phyloP scores from a whole-genome alignment of 192 early-diverging fungal genomes.

The Kickxella alabastrina region DNA sequence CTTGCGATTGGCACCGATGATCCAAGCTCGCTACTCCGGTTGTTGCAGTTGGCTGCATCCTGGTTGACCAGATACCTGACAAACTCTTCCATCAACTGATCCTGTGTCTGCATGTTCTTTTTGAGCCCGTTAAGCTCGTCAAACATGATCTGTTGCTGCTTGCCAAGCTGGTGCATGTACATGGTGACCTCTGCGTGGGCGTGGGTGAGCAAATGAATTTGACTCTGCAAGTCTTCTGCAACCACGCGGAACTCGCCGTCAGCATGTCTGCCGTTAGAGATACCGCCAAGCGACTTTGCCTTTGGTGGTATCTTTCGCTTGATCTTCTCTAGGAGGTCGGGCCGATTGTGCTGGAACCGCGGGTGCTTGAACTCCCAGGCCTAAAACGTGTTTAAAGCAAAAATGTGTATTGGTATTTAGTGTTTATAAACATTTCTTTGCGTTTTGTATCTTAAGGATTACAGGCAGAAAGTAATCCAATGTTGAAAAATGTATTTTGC shows the following conservation, averaged over 20 bases:
- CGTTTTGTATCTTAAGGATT: conserved; percentile 1
- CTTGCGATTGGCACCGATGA: conserved; percentile 25
- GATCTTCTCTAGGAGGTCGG: conserved; percentile 64
- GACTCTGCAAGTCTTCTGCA: conserved; percentile 46
- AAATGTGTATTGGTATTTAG: neutral
- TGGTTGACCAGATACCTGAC: conserved; percentile 51
- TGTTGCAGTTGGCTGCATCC: conserved; percentile 26
- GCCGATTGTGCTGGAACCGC: conserved; percentile 69
- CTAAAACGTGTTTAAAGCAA: conserved; percentile 38
- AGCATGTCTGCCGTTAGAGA: conserved; percentile 29
- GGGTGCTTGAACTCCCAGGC: conserved; percentile 90
- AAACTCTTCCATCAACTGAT: conserved; percentile 54
- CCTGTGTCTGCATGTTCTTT: conserved; percentile 53
- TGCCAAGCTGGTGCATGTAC: conserved; percentile 53
- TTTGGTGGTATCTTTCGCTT: conserved; percentile 63
- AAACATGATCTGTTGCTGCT: conserved; percentile 50
- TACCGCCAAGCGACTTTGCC: conserved; percentile 42
- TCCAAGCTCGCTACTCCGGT: conserved; percentile 18
- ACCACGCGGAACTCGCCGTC: conserved; percentile 43
- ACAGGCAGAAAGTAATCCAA: neutral
- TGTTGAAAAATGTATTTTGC: neutral
- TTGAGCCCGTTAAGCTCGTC: conserved; percentile 51
- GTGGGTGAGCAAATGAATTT: conserved; percentile 49
- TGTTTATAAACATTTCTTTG: too few species aligned
- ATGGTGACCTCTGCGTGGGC: conserved; percentile 52